Evolutionary conservation across 768 basidiomycete species (phyloP).

Genomic region (Tricholoma bakamatsutake): DNA sequence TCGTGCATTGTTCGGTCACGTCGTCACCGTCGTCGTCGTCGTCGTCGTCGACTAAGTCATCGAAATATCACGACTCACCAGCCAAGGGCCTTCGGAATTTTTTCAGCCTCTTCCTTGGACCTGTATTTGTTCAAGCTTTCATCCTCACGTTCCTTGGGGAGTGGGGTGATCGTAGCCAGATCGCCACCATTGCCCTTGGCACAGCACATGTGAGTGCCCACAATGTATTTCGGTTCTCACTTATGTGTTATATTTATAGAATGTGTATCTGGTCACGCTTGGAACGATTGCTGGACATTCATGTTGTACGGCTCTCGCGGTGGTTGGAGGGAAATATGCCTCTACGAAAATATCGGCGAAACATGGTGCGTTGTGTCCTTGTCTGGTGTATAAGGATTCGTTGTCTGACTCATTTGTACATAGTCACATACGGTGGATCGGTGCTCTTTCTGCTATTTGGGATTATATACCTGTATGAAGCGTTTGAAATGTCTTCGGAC

Average conservation of each 20-base stretch:
- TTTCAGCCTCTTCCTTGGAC: conserved; percentile 76
- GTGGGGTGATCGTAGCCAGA: conserved; percentile 98
- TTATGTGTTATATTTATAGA: conserved; percentile 49
- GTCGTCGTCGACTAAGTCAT: conserved; percentile 14
- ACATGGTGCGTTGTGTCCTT: conserved; percentile 66
- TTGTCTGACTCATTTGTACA: too few relatives aligned
- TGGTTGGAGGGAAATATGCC: conserved; percentile 88
- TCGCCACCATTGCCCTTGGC: conserved; percentile 92
- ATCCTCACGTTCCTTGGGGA: conserved; percentile 96
- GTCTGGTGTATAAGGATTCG: too few relatives aligned
- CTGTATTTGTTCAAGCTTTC: conserved; percentile 94
- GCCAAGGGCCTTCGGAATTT: conserved; percentile 75
- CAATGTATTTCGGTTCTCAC: too few relatives aligned
- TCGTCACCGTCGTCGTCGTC: too few relatives aligned
- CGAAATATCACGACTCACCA: conserved; percentile 17
- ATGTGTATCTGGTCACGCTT: conserved; percentile 83
- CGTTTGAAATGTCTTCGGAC: conserved; percentile 31
- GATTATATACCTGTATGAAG: conserved; percentile 69
- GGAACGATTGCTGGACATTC: conserved; percentile 90
- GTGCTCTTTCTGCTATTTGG: conserved; percentile 81
- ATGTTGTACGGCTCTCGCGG: conserved; percentile 82
- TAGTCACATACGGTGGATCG: conserved; percentile 83
- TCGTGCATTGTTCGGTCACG: conserved; percentile 7
- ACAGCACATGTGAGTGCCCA: conserved; percentile 91
- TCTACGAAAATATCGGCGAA: conserved; percentile 95